These are phyloP conservation scores for Suhomyces maxii DNA, from an alignment of 1,139 yeast genomes.

Conservation along the genomic window DNA sequence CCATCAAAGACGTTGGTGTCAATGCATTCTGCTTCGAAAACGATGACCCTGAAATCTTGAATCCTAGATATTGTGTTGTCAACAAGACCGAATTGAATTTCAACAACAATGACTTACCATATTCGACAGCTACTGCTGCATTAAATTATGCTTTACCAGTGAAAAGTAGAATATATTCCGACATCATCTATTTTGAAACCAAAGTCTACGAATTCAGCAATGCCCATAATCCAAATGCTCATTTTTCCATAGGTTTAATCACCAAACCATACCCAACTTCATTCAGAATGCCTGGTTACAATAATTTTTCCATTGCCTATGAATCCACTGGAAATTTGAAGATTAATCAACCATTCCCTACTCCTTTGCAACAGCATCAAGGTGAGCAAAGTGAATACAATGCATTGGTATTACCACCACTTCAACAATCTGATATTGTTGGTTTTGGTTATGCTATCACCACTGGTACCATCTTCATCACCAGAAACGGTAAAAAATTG, in stretches of 20 bases:
- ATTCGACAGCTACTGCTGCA: constrained; percentile 47
- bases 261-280: constrained; percentile 84
- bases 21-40: constrained; percentile 45
- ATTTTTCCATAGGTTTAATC: constrained; percentile 73
- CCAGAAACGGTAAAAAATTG: constrained; percentile 85
- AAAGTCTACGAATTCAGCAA: constrained; percentile 54
- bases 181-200: constrained; percentile 68
- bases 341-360: constrained; percentile 71
- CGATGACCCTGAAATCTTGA: constrained; percentile 27
- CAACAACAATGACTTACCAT: constrained; percentile 40
- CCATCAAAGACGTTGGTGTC: constrained; percentile 41
- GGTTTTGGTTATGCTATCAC: constrained; percentile 87
- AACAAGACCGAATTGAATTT: constrained; percentile 66
- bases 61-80: constrained; percentile 49
- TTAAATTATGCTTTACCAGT: constrained; percentile 67
- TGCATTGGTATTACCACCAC: constrained; percentile 73
- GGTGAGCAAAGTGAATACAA: constrained; percentile 50
- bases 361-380: constrained; percentile 47
- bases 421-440: constrained; percentile 83
- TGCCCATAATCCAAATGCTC: constrained; percentile 40
- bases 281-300: constrained; percentile 84
- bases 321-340: constrained; percentile 83
- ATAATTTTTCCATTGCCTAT: constrained; percentile 80
- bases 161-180: constrained; percentile 53
- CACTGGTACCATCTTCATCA: constrained; percentile 81